Conservation (phyloP, 805 yeast genomes). For the Nakazawaea populi region DNA sequence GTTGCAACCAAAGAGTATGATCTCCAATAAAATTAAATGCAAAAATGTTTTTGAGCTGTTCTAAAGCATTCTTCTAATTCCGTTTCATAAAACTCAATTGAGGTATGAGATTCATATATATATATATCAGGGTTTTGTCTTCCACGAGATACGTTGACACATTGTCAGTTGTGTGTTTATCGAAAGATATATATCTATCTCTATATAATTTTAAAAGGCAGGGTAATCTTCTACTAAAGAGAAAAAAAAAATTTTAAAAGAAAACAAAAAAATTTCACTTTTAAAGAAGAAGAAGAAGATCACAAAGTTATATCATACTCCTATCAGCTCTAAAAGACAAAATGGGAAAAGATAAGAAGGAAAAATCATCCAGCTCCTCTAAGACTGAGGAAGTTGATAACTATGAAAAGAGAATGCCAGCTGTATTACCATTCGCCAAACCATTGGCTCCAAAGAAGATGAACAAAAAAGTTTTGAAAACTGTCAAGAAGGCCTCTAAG, state of each 20-base stretch:
- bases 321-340: not conserved
- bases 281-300: not conserved
- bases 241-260: constrained; percentile 1
- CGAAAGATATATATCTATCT: too few species aligned
- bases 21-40: too few species aligned
- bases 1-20: too few species aligned
- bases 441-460: constrained; percentile 95
- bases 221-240: not conserved
- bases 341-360: constrained; percentile 37
- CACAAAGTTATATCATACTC: too few species aligned
- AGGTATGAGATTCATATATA: too few species aligned
- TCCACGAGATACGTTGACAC: too few species aligned
- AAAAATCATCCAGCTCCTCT: constrained; percentile 23
- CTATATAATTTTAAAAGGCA: not conserved
- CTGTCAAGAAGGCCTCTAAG: constrained; percentile 96
- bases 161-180: too few species aligned
- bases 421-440: constrained; percentile 84
- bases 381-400: constrained; percentile 54
- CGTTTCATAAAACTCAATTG: not conserved
- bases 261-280: constrained; percentile 4
- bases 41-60: too few species aligned
- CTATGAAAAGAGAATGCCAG: constrained; percentile 89
- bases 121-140: too few species aligned
- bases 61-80: not conserved
- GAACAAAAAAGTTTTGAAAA: constrained; percentile 91